These are phyloP conservation scores for cucumber (Cucumis sativus) DNA, from an alignment of 306 rosid genomes.

Conservation along the genomic window DNA sequence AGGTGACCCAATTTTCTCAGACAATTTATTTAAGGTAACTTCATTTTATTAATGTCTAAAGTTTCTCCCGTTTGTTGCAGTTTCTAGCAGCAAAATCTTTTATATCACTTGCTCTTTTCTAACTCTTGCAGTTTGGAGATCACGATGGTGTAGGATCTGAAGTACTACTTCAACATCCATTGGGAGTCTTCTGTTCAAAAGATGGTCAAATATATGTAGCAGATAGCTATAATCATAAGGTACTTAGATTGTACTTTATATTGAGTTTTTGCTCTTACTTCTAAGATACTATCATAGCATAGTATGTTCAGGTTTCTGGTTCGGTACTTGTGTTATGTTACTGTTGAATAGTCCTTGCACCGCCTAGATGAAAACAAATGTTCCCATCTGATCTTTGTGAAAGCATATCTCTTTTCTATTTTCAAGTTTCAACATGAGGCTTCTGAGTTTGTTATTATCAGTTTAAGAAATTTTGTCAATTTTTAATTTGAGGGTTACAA, in stretches of 20 bases:
- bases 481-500: not conserved
- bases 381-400: not conserved
- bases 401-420: not conserved
- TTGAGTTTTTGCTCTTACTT: not conserved
- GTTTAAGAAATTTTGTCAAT: not conserved
- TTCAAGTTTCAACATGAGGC: not conserved
- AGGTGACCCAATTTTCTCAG: constrained; percentile 72
- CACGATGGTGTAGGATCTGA: constrained; percentile 85
- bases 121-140: constrained; percentile 74
- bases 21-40: constrained; percentile 75
- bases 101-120: constrained; percentile 6
- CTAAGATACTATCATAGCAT: not conserved
- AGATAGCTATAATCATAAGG: constrained; percentile 98
- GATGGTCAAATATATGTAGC: constrained; percentile 57
- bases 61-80: constrained; percentile 1
- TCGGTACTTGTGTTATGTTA: not conserved
- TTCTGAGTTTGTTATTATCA: not conserved
- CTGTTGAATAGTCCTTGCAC: not conserved
- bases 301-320: constrained; percentile 2
- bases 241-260: constrained; percentile 14
- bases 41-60: not conserved
- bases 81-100: not conserved
- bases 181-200: constrained; percentile 57
- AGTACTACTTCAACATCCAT: constrained; percentile 91
- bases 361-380: not conserved